Evolutionary conservation across 2,329 filamentous ascomycete genomes (phyloP).

Genomic region (Grosmannia clavigera): DNA sequence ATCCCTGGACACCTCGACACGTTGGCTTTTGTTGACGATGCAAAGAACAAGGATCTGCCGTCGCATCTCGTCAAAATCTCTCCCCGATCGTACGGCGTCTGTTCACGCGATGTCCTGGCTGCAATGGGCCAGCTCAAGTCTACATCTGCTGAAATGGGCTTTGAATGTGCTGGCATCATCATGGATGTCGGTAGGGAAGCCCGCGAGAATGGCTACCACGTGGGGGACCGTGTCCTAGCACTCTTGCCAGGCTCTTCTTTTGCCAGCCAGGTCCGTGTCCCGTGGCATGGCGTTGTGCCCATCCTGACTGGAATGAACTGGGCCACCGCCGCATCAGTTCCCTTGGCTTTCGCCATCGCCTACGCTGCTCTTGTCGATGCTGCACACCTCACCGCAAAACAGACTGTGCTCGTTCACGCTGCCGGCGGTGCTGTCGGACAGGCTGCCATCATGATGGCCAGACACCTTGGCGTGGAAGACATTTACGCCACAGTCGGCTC

Average conservation of each 20-base stretch:
- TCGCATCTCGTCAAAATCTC: neutral
- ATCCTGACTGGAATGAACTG: constrained; percentile 8
- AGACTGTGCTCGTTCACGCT: constrained; percentile 27
- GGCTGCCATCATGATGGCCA: constrained; percentile 25
- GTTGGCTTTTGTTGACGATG: constrained; percentile 26
- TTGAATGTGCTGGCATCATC: constrained; percentile 17
- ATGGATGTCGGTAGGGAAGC: constrained; percentile 11
- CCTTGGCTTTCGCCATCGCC: constrained; percentile 28
- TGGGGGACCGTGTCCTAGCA: constrained; percentile 20
- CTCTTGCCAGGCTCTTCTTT: neutral
- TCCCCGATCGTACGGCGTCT: neutral
- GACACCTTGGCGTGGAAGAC: constrained; percentile 25
- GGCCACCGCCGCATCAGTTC: constrained; percentile 24
- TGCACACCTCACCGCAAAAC: constrained; percentile 23
- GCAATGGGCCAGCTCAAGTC: constrained; percentile 15
- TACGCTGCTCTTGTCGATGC: constrained; percentile 26
- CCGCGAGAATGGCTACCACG: constrained; percentile 10
- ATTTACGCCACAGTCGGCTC: constrained; percentile 27
- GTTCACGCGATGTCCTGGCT: constrained; percentile 20
- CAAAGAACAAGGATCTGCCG: neutral
- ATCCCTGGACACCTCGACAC: constrained; percentile 18
- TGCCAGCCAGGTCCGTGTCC: constrained; percentile 1
- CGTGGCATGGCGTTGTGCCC: constrained; percentile 10
- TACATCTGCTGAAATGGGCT: constrained; percentile 4
- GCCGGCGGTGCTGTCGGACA: constrained; percentile 27